phyloP scores from a whole-genome alignment of 331 rosid genomes.

The Cydonia oblonga region DNA sequence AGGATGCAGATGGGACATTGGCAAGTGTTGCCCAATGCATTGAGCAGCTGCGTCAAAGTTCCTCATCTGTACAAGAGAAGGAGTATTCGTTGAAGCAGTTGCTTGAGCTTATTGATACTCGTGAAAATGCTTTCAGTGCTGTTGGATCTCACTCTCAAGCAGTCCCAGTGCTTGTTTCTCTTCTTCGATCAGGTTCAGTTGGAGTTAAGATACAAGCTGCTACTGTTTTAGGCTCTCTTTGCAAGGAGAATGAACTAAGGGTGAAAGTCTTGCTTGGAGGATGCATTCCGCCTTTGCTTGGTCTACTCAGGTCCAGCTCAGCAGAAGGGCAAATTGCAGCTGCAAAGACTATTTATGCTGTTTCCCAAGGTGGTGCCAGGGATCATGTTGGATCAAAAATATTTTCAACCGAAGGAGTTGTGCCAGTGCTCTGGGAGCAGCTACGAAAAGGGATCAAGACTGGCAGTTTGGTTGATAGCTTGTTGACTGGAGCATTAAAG shows the following conservation, averaged over 20 bases:
- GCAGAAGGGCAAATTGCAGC: constrained; percentile 85
- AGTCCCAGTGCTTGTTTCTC: constrained; percentile 98
- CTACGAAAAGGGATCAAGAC: constrained; percentile 58
- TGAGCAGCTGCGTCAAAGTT: constrained; percentile 89
- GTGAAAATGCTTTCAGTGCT: constrained; percentile 94
- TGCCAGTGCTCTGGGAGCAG: constrained; percentile 91
- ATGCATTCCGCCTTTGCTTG: constrained; percentile 94
- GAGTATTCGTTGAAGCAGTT: constrained; percentile 87
- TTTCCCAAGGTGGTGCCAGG: constrained; percentile 82
- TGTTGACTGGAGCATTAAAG: constrained; percentile 88
- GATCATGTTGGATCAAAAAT: constrained; percentile 97
- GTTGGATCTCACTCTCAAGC: constrained; percentile 99
- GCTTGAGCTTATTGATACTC: constrained; percentile 74
- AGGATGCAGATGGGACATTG: constrained; percentile 96
- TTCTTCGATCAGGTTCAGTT: constrained; percentile 83
- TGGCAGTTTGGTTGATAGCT: constrained; percentile 69
- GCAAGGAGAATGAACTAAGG: constrained; percentile 91
- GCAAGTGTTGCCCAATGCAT: constrained; percentile 99
- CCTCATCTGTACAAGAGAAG: constrained; percentile 70
- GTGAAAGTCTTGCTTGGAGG: constrained; percentile 98
- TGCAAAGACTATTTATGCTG: constrained; percentile 86
- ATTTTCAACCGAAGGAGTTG: constrained; percentile 97
- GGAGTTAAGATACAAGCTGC: constrained; percentile 97
- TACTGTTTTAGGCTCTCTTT: constrained; percentile 82
- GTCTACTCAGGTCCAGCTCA: constrained; percentile 86